Conservation (phyloP, 371 early-diverging fungal species). For the Rhizopus delemar region DNA sequence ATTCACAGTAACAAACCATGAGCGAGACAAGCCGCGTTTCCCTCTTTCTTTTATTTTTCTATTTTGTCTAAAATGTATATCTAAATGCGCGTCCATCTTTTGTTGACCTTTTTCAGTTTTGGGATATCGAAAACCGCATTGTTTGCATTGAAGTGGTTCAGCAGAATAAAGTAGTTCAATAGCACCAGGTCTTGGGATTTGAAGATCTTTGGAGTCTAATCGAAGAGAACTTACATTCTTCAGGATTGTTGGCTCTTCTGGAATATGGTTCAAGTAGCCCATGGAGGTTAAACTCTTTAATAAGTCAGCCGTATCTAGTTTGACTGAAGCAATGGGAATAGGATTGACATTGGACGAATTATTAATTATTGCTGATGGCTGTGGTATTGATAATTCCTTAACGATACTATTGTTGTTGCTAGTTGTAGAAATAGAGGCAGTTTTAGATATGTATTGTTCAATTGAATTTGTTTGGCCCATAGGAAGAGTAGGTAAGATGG, state of each 20-base stretch:
- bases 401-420: background rate
- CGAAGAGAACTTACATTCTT: slow-evolving; percentile 24
- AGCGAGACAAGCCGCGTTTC: slow-evolving; percentile 75
- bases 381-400: too few relatives aligned
- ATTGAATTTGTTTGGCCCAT: slow-evolving; percentile 36
- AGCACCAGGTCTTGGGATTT: slow-evolving; percentile 58
- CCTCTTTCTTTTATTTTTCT: slow-evolving; percentile 76
- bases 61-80: slow-evolving; percentile 94
- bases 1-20: slow-evolving; percentile 81
- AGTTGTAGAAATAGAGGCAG: slow-evolving; percentile 11
- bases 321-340: background rate
- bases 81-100: slow-evolving; percentile 83
- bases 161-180: slow-evolving; percentile 73
- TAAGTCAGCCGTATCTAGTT: slow-evolving; percentile 32
- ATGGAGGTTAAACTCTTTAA: slow-evolving; percentile 42
- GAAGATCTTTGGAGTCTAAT: slow-evolving; percentile 49
- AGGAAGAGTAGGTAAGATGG: slow-evolving; percentile 46
- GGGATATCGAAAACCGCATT: slow-evolving; percentile 86
- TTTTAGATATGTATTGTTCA: slow-evolving; percentile 42
- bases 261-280: slow-evolving; percentile 29
- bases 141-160: slow-evolving; percentile 80
- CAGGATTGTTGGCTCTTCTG: slow-evolving; percentile 5
- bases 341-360: slow-evolving; percentile 4
- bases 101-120: slow-evolving; percentile 67
- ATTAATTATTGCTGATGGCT: background rate